phyloP scores from a whole-genome alignment of 2,329 filamentous ascomycete species.

The Didymella pomorum region DNA sequence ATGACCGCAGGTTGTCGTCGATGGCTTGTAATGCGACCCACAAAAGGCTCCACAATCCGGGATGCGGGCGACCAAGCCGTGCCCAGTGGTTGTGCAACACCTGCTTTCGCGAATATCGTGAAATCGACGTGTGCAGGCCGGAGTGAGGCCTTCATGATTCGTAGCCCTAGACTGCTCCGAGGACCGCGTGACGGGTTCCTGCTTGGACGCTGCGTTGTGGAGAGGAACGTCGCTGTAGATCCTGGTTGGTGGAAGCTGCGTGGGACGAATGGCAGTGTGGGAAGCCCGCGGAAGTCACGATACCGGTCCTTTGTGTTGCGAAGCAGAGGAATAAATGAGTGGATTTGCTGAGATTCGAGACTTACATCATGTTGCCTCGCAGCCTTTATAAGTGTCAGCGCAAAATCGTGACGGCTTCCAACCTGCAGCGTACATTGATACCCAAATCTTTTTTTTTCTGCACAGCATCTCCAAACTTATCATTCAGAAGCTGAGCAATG shows the following conservation, averaged over 20 bases:
- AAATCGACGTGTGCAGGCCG: background rate
- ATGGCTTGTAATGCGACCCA: conserved; percentile 10
- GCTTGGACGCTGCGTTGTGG: background rate
- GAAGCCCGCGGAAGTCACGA: conserved; percentile 8
- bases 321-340: background rate
- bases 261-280: conserved; percentile 1
- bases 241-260: conserved; percentile 1
- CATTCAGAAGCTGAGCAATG: background rate
- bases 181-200: conserved; percentile 1
- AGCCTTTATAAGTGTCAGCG: background rate
- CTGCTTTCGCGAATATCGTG: conserved; percentile 3
- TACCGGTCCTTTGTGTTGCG: conserved; percentile 7
- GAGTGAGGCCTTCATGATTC: background rate
- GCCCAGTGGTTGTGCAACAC: background rate
- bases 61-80: background rate
- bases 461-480: background rate
- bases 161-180: background rate
- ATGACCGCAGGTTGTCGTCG: conserved; percentile 17
- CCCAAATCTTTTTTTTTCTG: background rate
- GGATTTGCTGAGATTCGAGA: background rate
- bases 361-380: conserved; percentile 6
- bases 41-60: background rate
- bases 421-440: background rate
- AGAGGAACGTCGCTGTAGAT: background rate
- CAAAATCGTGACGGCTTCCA: background rate